These are phyloP conservation scores for Dactylellina cionopaga DNA, from an alignment of 2,329 filamentous ascomycete genomes.

Conservation along the genomic window DNA sequence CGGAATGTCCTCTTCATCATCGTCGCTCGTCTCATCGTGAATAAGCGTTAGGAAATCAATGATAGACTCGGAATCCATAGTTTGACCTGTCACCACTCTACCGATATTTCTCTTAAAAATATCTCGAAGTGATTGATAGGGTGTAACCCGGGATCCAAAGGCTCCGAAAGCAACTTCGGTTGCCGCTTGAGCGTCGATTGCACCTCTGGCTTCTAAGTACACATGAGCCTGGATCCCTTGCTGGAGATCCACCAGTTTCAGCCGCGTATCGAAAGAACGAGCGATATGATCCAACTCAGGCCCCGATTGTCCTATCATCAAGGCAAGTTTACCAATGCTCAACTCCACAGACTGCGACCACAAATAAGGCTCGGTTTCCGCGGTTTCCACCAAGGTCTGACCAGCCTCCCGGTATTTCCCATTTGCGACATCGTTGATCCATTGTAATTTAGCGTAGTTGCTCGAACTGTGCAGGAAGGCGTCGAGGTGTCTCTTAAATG, in stretches of 20 bases:
- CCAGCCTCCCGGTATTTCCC: slow-evolving; percentile 79
- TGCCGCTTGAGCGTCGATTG: slow-evolving; percentile 82
- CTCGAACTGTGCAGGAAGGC: slow-evolving; percentile 78
- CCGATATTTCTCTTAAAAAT: slow-evolving; percentile 77
- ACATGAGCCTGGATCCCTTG: slow-evolving; percentile 79
- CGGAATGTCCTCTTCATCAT: slow-evolving; percentile 3
- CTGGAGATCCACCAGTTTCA: slow-evolving; percentile 80
- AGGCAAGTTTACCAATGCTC: slow-evolving; percentile 83
- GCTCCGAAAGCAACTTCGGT: slow-evolving; percentile 78
- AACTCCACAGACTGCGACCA: slow-evolving; percentile 96
- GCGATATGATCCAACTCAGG: slow-evolving; percentile 62
- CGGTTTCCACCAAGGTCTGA: slow-evolving; percentile 75
- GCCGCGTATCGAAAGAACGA: slow-evolving; percentile 70
- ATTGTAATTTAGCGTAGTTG: slow-evolving; percentile 80
- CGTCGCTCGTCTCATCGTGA: slow-evolving; percentile 64
- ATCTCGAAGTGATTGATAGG: slow-evolving; percentile 61
- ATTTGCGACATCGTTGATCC: slow-evolving; percentile 93
- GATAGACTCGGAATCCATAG: slow-evolving; percentile 72
- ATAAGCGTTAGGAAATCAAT: slow-evolving; percentile 85
- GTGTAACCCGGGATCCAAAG: slow-evolving; percentile 60
- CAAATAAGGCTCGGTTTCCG: slow-evolving; percentile 77
- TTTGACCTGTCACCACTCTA: slow-evolving; percentile 75
- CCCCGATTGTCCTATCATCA: slow-evolving; percentile 61
- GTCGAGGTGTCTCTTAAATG: slow-evolving; percentile 77
- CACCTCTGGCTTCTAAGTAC: slow-evolving; percentile 72